Evolutionary conservation across 768 basidiomycete genomes (phyloP).

Genomic region (Lentinula sp.): DNA sequence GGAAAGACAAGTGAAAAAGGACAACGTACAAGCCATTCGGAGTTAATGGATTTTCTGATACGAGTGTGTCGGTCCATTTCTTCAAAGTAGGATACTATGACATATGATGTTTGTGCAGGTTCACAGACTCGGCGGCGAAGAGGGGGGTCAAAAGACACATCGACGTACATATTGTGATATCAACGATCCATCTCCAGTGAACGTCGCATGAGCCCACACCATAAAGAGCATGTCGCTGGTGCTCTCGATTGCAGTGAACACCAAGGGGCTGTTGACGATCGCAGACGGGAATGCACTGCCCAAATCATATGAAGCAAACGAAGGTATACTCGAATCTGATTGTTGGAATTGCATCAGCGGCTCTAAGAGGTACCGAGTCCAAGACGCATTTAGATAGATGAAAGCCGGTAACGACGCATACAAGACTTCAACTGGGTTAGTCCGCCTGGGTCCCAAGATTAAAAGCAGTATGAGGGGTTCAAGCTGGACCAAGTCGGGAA

Average conservation of each 20-base stretch:
- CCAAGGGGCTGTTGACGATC: background rate
- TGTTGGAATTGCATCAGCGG: conserved; percentile 17
- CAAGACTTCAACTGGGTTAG: conserved; percentile 11
- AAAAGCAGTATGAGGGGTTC: background rate
- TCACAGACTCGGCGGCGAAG: background rate
- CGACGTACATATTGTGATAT: conserved; percentile 7
- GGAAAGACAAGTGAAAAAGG: background rate
- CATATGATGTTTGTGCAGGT: background rate
- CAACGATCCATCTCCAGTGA: conserved; percentile 6
- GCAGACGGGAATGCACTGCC: conserved; percentile 7
- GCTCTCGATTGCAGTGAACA: background rate
- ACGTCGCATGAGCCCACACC: conserved; percentile 10
- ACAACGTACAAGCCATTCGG: conserved; percentile 9
- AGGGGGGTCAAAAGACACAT: background rate
- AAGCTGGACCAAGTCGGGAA: background rate
- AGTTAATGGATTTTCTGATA: background rate
- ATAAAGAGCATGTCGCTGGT: conserved; percentile 1
- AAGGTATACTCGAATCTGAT: conserved; percentile 9
- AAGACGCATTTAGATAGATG: conserved; percentile 11
- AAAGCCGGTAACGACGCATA: conserved; percentile 11
- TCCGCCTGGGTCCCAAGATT: background rate
- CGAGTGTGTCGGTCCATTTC: conserved; percentile 1
- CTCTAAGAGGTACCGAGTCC: conserved; percentile 7
- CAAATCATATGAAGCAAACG: conserved; percentile 14
- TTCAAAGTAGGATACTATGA: conserved; percentile 1